Evolutionary conservation across 768 basidiomycete species (phyloP).

Genomic region (Collybia sp.): DNA sequence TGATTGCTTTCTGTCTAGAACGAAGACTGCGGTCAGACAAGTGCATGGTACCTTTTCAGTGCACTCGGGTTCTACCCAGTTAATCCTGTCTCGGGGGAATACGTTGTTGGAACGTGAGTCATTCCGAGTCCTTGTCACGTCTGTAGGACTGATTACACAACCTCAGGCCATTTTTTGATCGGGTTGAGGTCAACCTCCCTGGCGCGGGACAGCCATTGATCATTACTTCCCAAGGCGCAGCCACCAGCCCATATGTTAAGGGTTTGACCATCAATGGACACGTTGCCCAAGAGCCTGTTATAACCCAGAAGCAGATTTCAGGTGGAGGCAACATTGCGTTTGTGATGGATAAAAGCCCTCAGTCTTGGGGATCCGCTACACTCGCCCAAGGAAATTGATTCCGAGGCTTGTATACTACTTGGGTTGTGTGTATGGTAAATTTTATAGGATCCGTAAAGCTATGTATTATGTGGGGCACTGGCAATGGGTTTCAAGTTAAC

Average conservation of each 20-base stretch:
- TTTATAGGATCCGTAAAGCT: no score
- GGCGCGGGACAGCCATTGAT: constrained; percentile 39
- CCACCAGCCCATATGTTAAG: constrained; percentile 55
- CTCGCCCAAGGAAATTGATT: no score
- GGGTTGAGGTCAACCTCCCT: no score
- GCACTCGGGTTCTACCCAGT: constrained; percentile 84
- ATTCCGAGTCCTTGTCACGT: background rate
- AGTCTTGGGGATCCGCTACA: no score
- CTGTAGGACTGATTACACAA: background rate
- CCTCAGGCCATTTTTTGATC: constrained; percentile 42
- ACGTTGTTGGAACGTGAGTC: constrained; percentile 69
- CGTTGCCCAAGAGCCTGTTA: no score
- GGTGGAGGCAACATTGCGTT: constrained; percentile 4
- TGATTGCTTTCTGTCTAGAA: constrained; percentile 39
- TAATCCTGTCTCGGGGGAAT: constrained; percentile 72
- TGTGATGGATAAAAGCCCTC: no score
- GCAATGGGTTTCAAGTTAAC: no score
- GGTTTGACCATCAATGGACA: constrained; percentile 53
- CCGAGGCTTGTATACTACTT: no score
- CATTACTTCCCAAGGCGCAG: constrained; percentile 55
- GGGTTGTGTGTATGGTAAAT: no score
- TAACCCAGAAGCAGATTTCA: background rate
- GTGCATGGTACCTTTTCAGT: constrained; percentile 82
- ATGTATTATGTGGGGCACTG: no score
- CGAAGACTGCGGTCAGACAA: constrained; percentile 90